Conservation (phyloP, 1,139 yeast species). For the Diutina ranongensis region DNA sequence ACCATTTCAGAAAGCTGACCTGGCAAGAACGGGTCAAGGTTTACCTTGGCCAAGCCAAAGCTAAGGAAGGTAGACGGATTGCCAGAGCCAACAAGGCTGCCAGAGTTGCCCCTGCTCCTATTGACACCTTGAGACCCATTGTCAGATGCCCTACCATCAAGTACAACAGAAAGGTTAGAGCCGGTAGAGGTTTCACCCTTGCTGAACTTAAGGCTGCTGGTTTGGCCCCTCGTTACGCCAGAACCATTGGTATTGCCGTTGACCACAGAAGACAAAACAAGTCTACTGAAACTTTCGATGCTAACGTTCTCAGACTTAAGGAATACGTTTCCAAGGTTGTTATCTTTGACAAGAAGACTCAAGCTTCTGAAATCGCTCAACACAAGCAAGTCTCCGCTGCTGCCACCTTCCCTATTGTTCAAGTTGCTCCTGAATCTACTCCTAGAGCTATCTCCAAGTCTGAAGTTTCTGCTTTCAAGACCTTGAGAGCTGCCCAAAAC, state of each 20-base stretch:
- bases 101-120: slow-evolving; percentile 93
- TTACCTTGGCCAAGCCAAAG: slow-evolving; percentile 99
- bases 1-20: slow-evolving; percentile 92
- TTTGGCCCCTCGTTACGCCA: slow-evolving; percentile 88
- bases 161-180: slow-evolving; percentile 99
- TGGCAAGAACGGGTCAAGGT: slow-evolving; percentile 99
- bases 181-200: slow-evolving; percentile 98
- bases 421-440: slow-evolving; percentile 57
- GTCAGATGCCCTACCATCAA: slow-evolving; percentile 98
- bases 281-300: slow-evolving; percentile 89
- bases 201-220: slow-evolving; percentile 99
- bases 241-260: slow-evolving; percentile 96
- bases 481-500: slow-evolving; percentile 91
- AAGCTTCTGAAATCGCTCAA: slow-evolving; percentile 35
- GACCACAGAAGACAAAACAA: slow-evolving; percentile 99
- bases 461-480: slow-evolving; percentile 88
- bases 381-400: slow-evolving; percentile 67
- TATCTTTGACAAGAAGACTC: slow-evolving; percentile 82
- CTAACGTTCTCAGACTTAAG: slow-evolving; percentile 92
- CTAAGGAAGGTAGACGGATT: slow-evolving; percentile 93
- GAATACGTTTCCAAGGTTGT: slow-evolving; percentile 95
- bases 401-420: slow-evolving; percentile 87
- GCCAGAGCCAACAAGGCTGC: slow-evolving; percentile 95
- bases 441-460: slow-evolving; percentile 85
- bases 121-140: slow-evolving; percentile 92